Conservation (phyloP, 1,284 basidiomycete genomes). For the Trichosporon sp. region DNA sequence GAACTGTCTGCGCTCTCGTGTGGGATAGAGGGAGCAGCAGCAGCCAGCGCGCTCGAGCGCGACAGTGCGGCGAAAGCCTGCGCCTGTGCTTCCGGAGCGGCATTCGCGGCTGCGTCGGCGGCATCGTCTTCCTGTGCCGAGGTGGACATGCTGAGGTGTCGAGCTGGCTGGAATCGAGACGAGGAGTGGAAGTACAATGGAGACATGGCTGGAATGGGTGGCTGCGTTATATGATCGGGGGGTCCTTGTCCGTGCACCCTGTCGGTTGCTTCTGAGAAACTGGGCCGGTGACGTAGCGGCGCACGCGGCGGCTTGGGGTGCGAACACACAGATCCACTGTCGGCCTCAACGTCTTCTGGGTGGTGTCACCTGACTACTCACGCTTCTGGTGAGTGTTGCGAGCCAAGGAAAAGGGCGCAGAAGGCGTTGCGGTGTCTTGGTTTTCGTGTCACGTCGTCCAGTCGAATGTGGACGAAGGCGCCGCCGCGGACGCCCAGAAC, state of each 20-base stretch:
- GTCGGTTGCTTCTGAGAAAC: conserved; percentile 2
- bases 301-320: neutral
- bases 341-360: neutral
- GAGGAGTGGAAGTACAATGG: neutral
- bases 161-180: neutral
- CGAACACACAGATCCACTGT: conserved; percentile 1
- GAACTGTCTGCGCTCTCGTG: neutral
- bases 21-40: neutral
- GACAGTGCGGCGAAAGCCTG: neutral
- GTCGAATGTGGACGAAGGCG: neutral
- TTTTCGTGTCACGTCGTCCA: neutral
- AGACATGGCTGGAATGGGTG: neutral
- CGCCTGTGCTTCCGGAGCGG: neutral
- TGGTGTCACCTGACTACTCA: neutral
- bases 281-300: neutral
- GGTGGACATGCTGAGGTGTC: neutral
- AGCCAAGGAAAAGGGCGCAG: neutral
- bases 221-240: neutral
- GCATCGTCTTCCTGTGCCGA: neutral
- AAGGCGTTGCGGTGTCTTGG: neutral
- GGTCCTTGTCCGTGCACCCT: neutral
- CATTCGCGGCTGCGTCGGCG: neutral
- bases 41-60: neutral
- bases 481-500: neutral
- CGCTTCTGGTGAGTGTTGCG: neutral